phyloP scores from a whole-genome alignment of 371 early-diverging fungal genomes.

The Dichotomocladium elegans region DNA sequence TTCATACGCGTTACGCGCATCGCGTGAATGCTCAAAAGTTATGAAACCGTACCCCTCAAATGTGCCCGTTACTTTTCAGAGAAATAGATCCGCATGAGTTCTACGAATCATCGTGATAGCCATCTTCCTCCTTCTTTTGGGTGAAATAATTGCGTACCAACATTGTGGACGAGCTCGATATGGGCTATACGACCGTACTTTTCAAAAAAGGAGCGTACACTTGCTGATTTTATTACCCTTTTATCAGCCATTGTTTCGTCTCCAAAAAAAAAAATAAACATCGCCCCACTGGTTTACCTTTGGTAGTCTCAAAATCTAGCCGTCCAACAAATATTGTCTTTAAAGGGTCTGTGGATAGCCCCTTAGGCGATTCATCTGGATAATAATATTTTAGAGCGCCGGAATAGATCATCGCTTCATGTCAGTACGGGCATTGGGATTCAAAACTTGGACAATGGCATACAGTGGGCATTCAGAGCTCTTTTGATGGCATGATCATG shows the following conservation, averaged over 20 bases:
- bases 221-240: too few relatives aligned
- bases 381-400: too few relatives aligned
- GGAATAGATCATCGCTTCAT: too few relatives aligned
- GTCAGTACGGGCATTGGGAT: too few relatives aligned
- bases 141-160: conserved; percentile 24
- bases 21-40: conserved; percentile 27
- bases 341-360: conserved; percentile 31
- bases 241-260: not conserved
- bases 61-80: conserved; percentile 47
- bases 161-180: conserved; percentile 26
- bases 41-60: conserved; percentile 57
- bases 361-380: conserved; percentile 33
- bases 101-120: too few relatives aligned
- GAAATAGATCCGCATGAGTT: too few relatives aligned
- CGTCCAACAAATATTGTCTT: conserved; percentile 51
- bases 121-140: not conserved
- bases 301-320: conserved; percentile 41
- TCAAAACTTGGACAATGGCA: too few relatives aligned
- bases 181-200: conserved; percentile 30
- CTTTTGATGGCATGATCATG: conserved; percentile 54
- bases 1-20: conserved; percentile 42
- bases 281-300: conserved; percentile 20
- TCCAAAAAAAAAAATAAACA: not conserved
- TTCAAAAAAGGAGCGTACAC: conserved; percentile 22
- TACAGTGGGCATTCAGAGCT: conserved; percentile 35